Percentiles rank a stretch among this genome's conserved stretches.
Evolutionary conservation across 306 rosid genomes (phyloP).

Genomic region (Quercus variabilis): DNA sequence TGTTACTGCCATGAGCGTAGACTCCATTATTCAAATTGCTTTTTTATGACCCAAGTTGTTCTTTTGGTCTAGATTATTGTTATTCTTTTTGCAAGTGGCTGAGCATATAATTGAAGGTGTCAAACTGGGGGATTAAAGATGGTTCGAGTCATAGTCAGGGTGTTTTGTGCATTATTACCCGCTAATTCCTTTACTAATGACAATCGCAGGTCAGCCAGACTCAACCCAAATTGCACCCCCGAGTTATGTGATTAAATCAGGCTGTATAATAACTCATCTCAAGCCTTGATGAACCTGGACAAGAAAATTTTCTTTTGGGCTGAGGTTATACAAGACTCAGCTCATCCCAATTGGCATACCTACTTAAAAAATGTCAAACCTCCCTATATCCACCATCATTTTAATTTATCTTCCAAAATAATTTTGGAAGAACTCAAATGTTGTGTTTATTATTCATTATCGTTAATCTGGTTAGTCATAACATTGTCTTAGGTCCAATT

Average conservation of each 20-base stretch:
- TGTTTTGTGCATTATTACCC: background rate
- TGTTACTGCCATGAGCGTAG: too few relatives aligned
- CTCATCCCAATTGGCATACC: background rate
- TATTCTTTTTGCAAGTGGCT: background rate
- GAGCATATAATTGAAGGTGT: background rate
- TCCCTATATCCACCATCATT: background rate
- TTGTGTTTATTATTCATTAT: background rate
- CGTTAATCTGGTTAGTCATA: background rate
- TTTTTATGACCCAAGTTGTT: background rate
- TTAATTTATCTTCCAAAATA: background rate
- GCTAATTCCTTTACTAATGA: background rate
- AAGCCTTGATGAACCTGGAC: background rate
- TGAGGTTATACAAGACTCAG: background rate
- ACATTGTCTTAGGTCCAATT: background rate
- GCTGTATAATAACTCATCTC: background rate
- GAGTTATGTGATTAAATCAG: background rate
- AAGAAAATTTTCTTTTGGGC: background rate
- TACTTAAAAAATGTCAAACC: background rate
- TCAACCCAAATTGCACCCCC: background rate
- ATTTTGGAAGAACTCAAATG: background rate
- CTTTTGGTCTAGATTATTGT: background rate
- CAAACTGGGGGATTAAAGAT: background rate
- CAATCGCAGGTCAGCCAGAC: background rate
- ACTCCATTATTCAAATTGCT: too few relatives aligned
- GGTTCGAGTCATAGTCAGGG: background rate